phyloP scores from a whole-genome alignment of 2,329 filamentous ascomycete species.

The Penicillium sp. region DNA sequence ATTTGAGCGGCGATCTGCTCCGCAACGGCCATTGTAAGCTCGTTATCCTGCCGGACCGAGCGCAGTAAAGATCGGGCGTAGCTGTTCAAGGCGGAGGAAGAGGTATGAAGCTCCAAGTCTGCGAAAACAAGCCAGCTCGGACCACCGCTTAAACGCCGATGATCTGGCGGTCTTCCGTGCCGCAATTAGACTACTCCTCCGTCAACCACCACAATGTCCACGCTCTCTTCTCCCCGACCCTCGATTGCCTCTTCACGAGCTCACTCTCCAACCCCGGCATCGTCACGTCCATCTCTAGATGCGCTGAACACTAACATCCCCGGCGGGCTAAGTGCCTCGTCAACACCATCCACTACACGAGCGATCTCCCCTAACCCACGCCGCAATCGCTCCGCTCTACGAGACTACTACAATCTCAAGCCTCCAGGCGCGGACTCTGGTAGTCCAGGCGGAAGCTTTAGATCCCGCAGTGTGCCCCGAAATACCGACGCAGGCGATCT shows the following conservation, averaged over 20 bases:
- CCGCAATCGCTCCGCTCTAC: constrained; percentile 81
- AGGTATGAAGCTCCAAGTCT: constrained; percentile 8
- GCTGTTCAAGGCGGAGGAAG: constrained; percentile 11
- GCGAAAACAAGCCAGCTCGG: constrained; percentile 28
- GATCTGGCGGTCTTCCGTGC: constrained; percentile 14
- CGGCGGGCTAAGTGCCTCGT: constrained; percentile 49
- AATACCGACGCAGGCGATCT: constrained; percentile 50
- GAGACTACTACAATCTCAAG: constrained; percentile 92
- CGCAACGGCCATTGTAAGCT: constrained; percentile 32
- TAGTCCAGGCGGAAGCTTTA: constrained; percentile 35
- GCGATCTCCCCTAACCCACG: constrained; percentile 48
- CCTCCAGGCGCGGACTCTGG: constrained; percentile 43
- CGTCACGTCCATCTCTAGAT: constrained; percentile 75
- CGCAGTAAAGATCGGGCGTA: neutral
- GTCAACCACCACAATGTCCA: constrained; percentile 53
- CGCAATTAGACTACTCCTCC: constrained; percentile 1
- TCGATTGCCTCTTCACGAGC: constrained; percentile 62
- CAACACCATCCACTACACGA: constrained; percentile 47
- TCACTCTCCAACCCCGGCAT: constrained; percentile 65
- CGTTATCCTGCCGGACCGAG: neutral
- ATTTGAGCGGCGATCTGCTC: constrained; percentile 56
- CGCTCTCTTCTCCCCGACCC: constrained; percentile 61
- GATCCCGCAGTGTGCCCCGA: constrained; percentile 44
- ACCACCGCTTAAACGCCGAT: constrained; percentile 33
- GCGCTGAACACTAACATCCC: constrained; percentile 60